These are phyloP conservation scores for Bacidia gigantensis DNA, from an alignment of 495 filamentous ascomycete species.

Conservation along the genomic window DNA sequence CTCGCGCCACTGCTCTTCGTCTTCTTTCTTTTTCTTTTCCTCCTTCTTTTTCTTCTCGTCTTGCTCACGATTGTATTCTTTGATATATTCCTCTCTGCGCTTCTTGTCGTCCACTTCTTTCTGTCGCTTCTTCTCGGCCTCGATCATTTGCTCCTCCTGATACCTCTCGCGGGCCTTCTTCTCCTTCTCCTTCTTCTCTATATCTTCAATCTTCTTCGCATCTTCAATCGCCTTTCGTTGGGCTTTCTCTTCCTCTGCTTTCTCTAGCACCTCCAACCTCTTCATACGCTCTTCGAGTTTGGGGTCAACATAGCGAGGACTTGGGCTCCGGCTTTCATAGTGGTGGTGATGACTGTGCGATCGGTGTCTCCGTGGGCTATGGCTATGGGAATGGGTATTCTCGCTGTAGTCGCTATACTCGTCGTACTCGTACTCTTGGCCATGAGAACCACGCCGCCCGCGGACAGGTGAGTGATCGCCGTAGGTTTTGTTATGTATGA, in stretches of 20 bases:
- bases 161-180: conserved; percentile 15
- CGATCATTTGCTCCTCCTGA: conserved; percentile 11
- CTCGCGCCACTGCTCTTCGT: conserved; percentile 11
- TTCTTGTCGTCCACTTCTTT: conserved; percentile 5
- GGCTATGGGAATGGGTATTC: conserved; percentile 1
- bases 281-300: conserved; percentile 12
- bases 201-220: conserved; percentile 4
- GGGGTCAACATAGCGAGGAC: conserved; percentile 11
- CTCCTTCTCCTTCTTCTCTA: conserved; percentile 11
- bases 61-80: conserved; percentile 13
- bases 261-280: conserved; percentile 15
- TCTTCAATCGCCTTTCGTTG: conserved; percentile 13
- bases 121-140: conserved; percentile 4
- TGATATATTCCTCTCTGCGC: conserved; percentile 7
- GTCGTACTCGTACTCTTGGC: conserved; percentile 9
- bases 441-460: conserved; percentile 5
- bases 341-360: background rate
- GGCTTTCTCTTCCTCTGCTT: conserved; percentile 10
- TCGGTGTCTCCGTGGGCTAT: background rate
- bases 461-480: conserved; percentile 13
- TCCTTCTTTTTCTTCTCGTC: conserved; percentile 15
- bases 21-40: conserved; percentile 16
- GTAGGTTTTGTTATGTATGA: conserved; percentile 16
- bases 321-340: conserved; percentile 6
- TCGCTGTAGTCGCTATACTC: conserved; percentile 13